Percentiles rank a stretch among this genome's conserved stretches.
phyloP scores from a whole-genome alignment of 139 green algal species.

The Zygnema cylindricum region DNA sequence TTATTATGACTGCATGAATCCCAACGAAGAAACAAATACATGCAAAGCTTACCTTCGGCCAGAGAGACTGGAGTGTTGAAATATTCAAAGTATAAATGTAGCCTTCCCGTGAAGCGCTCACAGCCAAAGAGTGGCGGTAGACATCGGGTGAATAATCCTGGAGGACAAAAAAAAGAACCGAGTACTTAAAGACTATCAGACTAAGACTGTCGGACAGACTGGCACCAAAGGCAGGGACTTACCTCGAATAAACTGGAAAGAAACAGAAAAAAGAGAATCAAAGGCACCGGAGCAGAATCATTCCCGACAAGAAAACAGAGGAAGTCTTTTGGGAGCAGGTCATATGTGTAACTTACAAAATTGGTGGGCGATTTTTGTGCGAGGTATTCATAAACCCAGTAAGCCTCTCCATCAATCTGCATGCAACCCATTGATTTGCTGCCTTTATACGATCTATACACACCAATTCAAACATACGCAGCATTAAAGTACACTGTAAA shows the following conservation, averaged over 20 bases:
- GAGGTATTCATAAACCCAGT: constrained; percentile 38
- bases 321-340: no score
- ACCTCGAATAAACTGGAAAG: no score
- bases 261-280: not conserved
- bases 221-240: no score
- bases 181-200: no score
- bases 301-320: not conserved
- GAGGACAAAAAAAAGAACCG: no score
- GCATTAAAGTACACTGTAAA: no score
- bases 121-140: constrained; percentile 24
- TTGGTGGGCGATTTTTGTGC: constrained; percentile 36
- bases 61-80: constrained; percentile 19
- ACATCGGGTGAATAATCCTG: constrained; percentile 1
- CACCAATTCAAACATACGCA: no score
- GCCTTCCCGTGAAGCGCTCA: constrained; percentile 26
- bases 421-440: no score
- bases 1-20: no score
- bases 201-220: no score
- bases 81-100: constrained; percentile 43
- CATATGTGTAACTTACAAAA: constrained; percentile 2
- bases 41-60: constrained; percentile 3
- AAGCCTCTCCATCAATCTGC: constrained; percentile 29
- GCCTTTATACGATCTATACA: no score
- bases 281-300: not conserved
- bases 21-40: no score